Conservation (phyloP, 495 filamentous ascomycete species). For the Aspergillus haitiensis region DNA sequence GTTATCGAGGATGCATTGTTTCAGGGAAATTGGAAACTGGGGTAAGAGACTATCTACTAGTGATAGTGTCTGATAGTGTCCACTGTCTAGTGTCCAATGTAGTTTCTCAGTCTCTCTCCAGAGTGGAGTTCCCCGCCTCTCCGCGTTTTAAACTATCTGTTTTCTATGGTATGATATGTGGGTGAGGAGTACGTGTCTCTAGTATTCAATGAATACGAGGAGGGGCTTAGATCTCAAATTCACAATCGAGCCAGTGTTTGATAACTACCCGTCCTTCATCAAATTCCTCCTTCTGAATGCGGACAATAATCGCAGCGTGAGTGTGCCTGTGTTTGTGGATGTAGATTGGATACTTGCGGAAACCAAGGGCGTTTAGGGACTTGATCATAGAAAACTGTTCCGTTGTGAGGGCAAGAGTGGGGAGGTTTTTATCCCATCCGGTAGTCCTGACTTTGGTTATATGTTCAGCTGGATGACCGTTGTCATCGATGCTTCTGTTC, state of each 20-base stretch:
- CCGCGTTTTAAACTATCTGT: background rate
- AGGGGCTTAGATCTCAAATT: slow-evolving; percentile 60
- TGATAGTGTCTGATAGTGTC: background rate
- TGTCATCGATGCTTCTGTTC: background rate
- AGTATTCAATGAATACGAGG: background rate
- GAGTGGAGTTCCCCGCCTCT: background rate
- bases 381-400: slow-evolving; percentile 83
- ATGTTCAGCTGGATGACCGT: background rate
- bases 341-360: slow-evolving; percentile 79
- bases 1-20: background rate
- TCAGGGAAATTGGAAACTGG: background rate
- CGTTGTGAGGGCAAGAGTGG: slow-evolving; percentile 72
- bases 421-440: slow-evolving; percentile 39
- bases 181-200: background rate
- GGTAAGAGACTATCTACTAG: background rate
- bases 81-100: background rate
- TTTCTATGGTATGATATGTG: no score
- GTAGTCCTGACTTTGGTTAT: slow-evolving; percentile 1
- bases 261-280: slow-evolving; percentile 77
- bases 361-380: slow-evolving; percentile 70
- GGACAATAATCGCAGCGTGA: slow-evolving; percentile 89
- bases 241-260: slow-evolving; percentile 75
- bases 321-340: slow-evolving; percentile 79
- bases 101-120: background rate
- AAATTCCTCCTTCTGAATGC: slow-evolving; percentile 61